A percentile compares a stretch with the other conserved stretches of the same genome.
Conservation (phyloP, 495 filamentous ascomycete genomes). For the Staphylotrichum longicolle region DNA sequence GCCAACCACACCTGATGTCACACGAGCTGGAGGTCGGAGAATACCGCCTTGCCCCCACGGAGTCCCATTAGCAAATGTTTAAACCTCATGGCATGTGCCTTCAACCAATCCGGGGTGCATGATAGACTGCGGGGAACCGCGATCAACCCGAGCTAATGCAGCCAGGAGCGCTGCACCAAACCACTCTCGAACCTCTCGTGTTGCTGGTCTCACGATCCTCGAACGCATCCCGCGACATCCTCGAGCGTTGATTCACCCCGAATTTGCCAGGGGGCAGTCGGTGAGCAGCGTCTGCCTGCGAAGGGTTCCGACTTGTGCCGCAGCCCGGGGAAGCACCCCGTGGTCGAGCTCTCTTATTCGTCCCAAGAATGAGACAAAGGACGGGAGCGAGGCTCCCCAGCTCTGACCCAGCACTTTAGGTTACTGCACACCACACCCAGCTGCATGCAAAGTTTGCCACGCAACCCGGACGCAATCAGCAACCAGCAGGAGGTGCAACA, state of each 20-base stretch:
- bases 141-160: conserved; percentile 25
- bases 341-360: conserved; percentile 2
- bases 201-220: conserved; percentile 4
- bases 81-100: conserved; percentile 29
- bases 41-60: conserved; percentile 23
- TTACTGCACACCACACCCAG: neutral
- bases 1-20: neutral
- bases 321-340: neutral
- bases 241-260: neutral
- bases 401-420: neutral
- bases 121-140: conserved; percentile 28
- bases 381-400: neutral
- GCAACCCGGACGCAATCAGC: neutral
- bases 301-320: conserved; percentile 12
- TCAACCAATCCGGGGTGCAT: conserved; percentile 17
- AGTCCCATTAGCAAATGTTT: conserved; percentile 31
- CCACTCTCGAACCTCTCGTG: neutral
- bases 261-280: neutral
- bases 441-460: neutral
- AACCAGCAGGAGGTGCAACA: neutral
- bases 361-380: conserved; percentile 2
- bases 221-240: neutral
- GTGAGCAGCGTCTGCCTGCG: neutral
- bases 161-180: conserved; percentile 23
- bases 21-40: neutral